Base-by-base conservation (phyloP, 2,329 filamentous ascomycete genomes). In the Sarocladium strictum region DNA sequence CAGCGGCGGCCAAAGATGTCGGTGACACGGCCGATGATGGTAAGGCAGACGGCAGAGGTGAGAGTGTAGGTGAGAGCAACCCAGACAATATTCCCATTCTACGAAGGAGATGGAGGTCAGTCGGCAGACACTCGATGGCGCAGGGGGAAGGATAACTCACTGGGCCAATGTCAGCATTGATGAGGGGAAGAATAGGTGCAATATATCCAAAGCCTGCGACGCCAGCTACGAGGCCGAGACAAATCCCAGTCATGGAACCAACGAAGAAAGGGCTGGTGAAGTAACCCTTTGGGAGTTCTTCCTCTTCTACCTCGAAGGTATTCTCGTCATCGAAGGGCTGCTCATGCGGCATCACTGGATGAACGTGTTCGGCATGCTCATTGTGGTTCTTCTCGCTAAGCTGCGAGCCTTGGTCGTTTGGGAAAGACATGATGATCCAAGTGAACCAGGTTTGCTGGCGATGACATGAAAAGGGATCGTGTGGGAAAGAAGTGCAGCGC, bases 41-140 rank as follows among this genome's bases (percentile, higher is more conserved):
- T 60, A 14, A 64, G 58, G 6, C 56, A 59, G 7, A 65, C 62
- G 24, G 64, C 63, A 24, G 57, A 60, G n/a, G 62, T 65, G 9
- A 65, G 60, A 6, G 64, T 65, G 55, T 66, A 66, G 4, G 57
- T 58, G 23, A 67, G 59, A n/a, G 63, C 61, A 19, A 64, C 62
- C 65, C 65, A 66, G 56, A 62, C 61, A 19, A 66, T 61, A 54
- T 65, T 65, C 12, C 56, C 50, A 32, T 59, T 58, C 58, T 64
- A 19, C 15, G n/a, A 38, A 19, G 3, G 19, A 23, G 6, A 47
- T 12, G 3, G 24, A 11, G 3, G 14, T 27, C n/a, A 38, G 12
- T 10, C 5, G 21, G 10, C 6, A 38, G 3, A 23, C 35, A 38
- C n/a, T n/a, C n/a, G 35, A 15, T 32, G 35, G n/a, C 35, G 12